Evolutionary conservation across 2,329 filamentous ascomycete species (phyloP), one percentile per base, ranked within the genome.

Genomic region (Chalara sp.): DNA sequence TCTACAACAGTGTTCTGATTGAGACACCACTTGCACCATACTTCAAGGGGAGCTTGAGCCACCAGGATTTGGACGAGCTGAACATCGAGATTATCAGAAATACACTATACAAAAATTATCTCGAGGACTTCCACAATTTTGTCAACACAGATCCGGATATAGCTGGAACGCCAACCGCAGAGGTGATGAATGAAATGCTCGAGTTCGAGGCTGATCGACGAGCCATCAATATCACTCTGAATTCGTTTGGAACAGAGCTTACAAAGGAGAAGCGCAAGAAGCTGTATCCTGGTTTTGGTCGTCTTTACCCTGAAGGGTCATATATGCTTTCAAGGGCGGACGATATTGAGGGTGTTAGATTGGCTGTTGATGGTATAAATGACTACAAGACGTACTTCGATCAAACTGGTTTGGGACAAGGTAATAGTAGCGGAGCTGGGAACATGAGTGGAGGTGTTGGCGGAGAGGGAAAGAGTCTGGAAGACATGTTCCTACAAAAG

Each of bases 71-170:
- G 46, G 93, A 99, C 71, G 95, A 99, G 75, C 78, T 99, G 64
- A 99, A 99, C 74, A 99, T 99, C 63, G 93, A 99, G 73, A 99
- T 99, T 69, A 88, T 99, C 52, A 86, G 95, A 57, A 99, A 99
- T 72, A 99, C 91, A 1, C 77, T 99, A 35, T 99, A 97, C 78
- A 99, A 99, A 80, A 97, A 97, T 76, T 99, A 99, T 68, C 80
- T 99, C 6, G 93, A 99, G 68, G 93, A 97, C 68, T 99, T 99
- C 70, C 83, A 97, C 74, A 80, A 87, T 58, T 99, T 96, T 68
- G 87, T 97, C 71, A 96, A 92, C 72, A 87, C 84, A 7, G 81
- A 96, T 65, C 76, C 90, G 0, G 92, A 95, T 41, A 86, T 97
- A 72, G 78, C 80, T 37, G 88, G 89, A 37, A 95, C 91, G 6